Conservation (phyloP, 768 basidiomycete genomes). For the Leccinum ochraceum region DNA sequence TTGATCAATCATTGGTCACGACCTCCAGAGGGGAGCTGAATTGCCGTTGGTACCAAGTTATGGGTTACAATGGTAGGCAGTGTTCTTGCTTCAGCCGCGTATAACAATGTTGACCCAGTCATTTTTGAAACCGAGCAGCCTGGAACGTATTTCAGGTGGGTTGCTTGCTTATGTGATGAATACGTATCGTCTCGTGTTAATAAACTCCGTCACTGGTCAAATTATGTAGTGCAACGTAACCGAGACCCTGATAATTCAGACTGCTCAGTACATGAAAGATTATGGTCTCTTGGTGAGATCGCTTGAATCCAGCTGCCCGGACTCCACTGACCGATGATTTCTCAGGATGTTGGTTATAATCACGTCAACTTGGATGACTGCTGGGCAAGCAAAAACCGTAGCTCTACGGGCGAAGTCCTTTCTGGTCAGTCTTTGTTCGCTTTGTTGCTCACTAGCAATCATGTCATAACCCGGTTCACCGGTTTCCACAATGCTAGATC, state of each 20-base stretch:
- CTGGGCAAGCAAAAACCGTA: conserved; percentile 57
- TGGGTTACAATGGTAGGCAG: conserved; percentile 34
- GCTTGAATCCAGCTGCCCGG: neutral
- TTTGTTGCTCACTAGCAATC: neutral
- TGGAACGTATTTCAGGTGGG: conserved; percentile 67
- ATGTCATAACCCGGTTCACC: neutral
- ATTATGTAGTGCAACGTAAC: conserved; percentile 54
- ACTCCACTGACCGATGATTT: neutral
- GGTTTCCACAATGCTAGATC: conserved; percentile 35
- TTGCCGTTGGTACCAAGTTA: conserved; percentile 17
- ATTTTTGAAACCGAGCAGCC: conserved; percentile 36
- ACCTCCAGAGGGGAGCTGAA: conserved; percentile 6
- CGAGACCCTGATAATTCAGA: conserved; percentile 50
- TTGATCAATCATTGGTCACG: neutral
- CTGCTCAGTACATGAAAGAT: conserved; percentile 50
- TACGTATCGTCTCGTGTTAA: neutral
- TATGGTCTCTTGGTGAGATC: conserved; percentile 48
- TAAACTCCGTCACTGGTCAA: neutral
- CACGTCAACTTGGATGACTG: conserved; percentile 67
- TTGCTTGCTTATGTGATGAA: neutral
- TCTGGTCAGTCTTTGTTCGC: conserved; percentile 41
- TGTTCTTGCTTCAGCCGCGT: neutral
- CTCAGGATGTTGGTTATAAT: conserved; percentile 56
- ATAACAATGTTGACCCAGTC: conserved; percentile 3
- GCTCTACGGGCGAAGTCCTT: conserved; percentile 50